phyloP scores from a whole-genome alignment of 495 filamentous ascomycete genomes.

The Staphylotrichum longicolle region DNA sequence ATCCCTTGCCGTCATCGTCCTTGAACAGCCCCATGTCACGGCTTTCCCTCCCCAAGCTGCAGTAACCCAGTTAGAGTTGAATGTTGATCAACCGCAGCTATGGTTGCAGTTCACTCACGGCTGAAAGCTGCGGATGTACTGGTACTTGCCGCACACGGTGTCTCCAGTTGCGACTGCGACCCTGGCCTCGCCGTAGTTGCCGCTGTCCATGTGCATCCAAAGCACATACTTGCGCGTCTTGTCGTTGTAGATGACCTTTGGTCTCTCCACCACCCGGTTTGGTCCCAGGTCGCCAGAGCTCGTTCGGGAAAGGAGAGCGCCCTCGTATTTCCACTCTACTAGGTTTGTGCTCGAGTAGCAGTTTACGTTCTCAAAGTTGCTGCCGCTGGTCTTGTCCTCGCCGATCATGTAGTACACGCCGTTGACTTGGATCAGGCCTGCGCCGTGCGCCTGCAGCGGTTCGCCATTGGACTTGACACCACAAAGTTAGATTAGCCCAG shows the following conservation, averaged over 20 bases:
- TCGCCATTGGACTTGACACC: constrained; percentile 43
- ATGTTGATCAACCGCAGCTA: no score
- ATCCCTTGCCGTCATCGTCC: constrained; percentile 58
- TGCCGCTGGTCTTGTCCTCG: constrained; percentile 63
- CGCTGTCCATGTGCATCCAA: constrained; percentile 67
- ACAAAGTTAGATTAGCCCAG: neutral
- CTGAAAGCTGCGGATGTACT: constrained; percentile 24
- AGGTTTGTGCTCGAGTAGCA: constrained; percentile 56
- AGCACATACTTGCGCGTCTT: constrained; percentile 53
- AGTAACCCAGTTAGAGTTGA: neutral
- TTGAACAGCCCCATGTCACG: constrained; percentile 64
- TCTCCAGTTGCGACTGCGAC: constrained; percentile 60
- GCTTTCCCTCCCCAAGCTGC: constrained; percentile 47
- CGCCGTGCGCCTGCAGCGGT: constrained; percentile 63
- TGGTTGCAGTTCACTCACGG: constrained; percentile 17
- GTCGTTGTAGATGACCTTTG: constrained; percentile 62
- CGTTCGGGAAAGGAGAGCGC: constrained; percentile 52
- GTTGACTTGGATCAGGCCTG: constrained; percentile 54
- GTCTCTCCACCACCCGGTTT: constrained; percentile 61
- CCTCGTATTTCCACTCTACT: constrained; percentile 60
- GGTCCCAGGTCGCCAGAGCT: constrained; percentile 58
- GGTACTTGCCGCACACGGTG: constrained; percentile 58
- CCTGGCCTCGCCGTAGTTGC: constrained; percentile 61
- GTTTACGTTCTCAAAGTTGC: constrained; percentile 59
- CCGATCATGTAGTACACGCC: constrained; percentile 61